Evolutionary conservation across 768 basidiomycete genomes (phyloP), one percentile per base, ranked within the genome.

Genomic region (Floccularia luteovirens): DNA sequence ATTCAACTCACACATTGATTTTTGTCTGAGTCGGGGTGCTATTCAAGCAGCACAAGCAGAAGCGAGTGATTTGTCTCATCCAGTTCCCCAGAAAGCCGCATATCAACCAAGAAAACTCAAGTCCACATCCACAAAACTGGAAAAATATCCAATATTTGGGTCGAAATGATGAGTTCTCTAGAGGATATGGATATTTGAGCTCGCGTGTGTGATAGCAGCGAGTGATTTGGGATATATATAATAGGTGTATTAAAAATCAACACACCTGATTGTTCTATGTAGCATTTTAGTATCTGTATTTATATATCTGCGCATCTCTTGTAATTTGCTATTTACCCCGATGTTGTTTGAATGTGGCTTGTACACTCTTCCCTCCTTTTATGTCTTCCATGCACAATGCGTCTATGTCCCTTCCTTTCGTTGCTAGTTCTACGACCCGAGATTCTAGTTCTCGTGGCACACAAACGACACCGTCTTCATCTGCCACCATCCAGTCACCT

Each of bases 381-480:
- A 96, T 83, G 51, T 93, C 92, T 42, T 60, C 57, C 69, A 85
- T 72, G 42, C 88, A 90, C 42, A 61, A 66, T 16, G 64, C 79
- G 56, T 96, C 93, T 11, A 84, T 60, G 36, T 74, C 72, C 49
- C 72, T 67, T 12, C 74, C 79, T 48, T 70, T 70, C 21, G 52
- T 46, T n/a, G 83, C 88, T 17, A 74, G 39, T 28, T 75, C 67
- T 3, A 78, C 48, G 1, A 89, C 88, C 42, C 73, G 55, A 13
- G 60, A 61, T 24, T 77, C 68, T 33, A 80, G 47, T 2, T 59
- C 63, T 24, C 55, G 60, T 2, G 89, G 82, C 20, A 94, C 74
- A 50, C 80, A 87, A 2, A 97, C 87, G 1, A 93, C 88, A 1
- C 93, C 91, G 54, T 96, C 87, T 42, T 79, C 72, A 57, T 96